Evolutionary conservation across 495 filamentous ascomycete genomes (phyloP).

Genomic region (Pseudevernia furfuracea): DNA sequence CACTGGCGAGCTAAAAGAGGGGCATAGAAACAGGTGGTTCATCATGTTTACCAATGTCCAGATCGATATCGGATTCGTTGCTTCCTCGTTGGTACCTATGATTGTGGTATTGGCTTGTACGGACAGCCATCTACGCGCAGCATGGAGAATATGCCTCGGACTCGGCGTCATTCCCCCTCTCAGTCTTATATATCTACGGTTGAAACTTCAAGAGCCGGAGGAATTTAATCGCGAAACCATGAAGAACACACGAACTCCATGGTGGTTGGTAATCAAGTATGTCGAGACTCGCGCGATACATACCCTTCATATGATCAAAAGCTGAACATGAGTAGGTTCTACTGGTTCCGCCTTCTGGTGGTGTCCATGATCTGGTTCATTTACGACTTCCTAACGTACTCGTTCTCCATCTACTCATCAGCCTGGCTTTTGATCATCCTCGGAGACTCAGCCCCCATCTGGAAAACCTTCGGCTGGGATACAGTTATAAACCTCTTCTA

Average conservation of each 20-base stretch:
- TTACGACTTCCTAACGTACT: constrained; percentile 79
- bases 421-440: constrained; percentile 62
- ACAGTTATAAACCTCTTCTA: constrained; percentile 80
- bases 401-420: constrained; percentile 71
- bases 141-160: constrained; percentile 70
- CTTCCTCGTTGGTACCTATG: constrained; percentile 66
- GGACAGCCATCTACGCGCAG: constrained; percentile 60
- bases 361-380: constrained; percentile 86
- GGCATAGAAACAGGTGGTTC: constrained; percentile 83
- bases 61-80: constrained; percentile 75
- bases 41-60: constrained; percentile 87
- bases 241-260: constrained; percentile 41
- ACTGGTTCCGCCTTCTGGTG: constrained; percentile 52
- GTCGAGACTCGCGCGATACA: constrained; percentile 7
- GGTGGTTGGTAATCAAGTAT: constrained; percentile 45
- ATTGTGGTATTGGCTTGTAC: constrained; percentile 62
- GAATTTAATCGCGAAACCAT: constrained; percentile 60
- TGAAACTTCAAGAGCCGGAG: constrained; percentile 75
- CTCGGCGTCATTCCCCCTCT: constrained; percentile 74
- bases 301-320: neutral
- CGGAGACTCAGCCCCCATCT: constrained; percentile 48
- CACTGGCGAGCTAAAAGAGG: constrained; percentile 69
- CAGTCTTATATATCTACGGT: constrained; percentile 62
- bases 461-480: constrained; percentile 76
- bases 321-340: constrained; percentile 35